Base-by-base conservation (phyloP, 73 alveolate species). In the Paramecium caudatum region DNA sequence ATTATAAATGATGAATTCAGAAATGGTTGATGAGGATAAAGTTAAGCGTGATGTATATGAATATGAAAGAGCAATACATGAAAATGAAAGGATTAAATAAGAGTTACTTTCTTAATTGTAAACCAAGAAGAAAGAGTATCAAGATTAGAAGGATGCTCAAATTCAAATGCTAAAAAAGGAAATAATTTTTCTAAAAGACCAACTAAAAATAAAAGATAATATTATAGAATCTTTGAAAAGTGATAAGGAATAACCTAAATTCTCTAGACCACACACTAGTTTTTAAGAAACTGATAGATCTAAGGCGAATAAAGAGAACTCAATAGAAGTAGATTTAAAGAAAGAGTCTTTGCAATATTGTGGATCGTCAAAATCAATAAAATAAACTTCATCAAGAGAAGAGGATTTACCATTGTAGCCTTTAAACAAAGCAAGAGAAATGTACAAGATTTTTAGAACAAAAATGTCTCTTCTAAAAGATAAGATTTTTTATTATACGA, bases 251-350 rank as follows among this genome's bases (percentile, higher is more conserved):
- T 25, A 30, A 17, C 3, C 39, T 3, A 33, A 65, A 74, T 19
- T 16, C 21, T 37, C 69, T 8, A 74, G 88, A 41, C 88, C 88
- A 16, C 62, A 74, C 21, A 74, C 88, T 4, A 74, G 88, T 39
- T 74, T 39, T 45, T 45, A 74, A 74, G 88, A 74, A 10, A 74
- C 88, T 16, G 88, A 74, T 74, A 74, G 88, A 19, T 12, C 43
- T 3, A 74, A 74, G 19, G 21, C 37, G 50, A 68, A 68, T 68
- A 68, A 68, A 68, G 84, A 68, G 8, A 34, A 34, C 9, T 68
- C 84, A 32, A 34, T 68, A 3, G 84, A 68, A 13, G 19, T 68
- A 7, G 88, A 74, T 37, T 37, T 23, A 2, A 74, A 68, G 43
- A 74, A 74, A 21, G 88, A 74, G 3, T 39, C 69, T 41, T 45